Evolutionary conservation across 228 moss, liverwort and hornwort species (phyloP), one percentile per base, ranked within the genome.

Genomic region (Sphagnum fallax): DNA sequence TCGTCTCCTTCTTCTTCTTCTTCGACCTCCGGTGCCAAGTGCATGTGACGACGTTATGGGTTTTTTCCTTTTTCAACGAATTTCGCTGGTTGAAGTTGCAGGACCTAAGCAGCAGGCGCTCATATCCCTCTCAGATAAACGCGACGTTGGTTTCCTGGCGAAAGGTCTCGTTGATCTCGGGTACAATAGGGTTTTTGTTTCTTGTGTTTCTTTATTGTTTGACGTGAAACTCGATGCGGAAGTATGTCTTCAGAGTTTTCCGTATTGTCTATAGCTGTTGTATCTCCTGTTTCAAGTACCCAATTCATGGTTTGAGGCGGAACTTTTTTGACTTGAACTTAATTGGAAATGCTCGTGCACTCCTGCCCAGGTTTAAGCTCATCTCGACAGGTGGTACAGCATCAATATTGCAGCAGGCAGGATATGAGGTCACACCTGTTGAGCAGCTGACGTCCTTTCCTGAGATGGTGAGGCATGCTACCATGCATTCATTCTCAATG

Each of bases 301-400:
- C 51, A 49, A 51, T 49, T 18, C 70, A 12, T 49, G 48, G 13
- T 69, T 58, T 48, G 67, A 48, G 51, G 63, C 51, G 50, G 51
- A 10, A 15, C 14, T 47, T 18, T 6, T 4, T 66, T 6, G 10
- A 66, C 11, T 48, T n/a, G 66, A 4, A 5, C 8, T 6, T 49
- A 5, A 10, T 57, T 57, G 55, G 10, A 57, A 13, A 8, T 65
- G 10, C 16, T 51, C 4, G 50, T 52, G 52, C 66, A 50, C 6
- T 1, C 49, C 47, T 57, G 55, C 55, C 55, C 13, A 8, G 55
- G 55, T 95, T 83, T 53, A 81, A 90, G n/a, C 69, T 95, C 59
- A 92, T 95, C 57, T 92, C 95, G 5, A 95, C 95, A 0, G 95
- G 95, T 53, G 95, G 95, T 16, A 95, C 95, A 70, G 95, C 95